Percentiles rank a stretch among this genome's conserved stretches.
Evolutionary conservation across 257 asterid genomes (phyloP).

Genomic region (Lycium barbarum): DNA sequence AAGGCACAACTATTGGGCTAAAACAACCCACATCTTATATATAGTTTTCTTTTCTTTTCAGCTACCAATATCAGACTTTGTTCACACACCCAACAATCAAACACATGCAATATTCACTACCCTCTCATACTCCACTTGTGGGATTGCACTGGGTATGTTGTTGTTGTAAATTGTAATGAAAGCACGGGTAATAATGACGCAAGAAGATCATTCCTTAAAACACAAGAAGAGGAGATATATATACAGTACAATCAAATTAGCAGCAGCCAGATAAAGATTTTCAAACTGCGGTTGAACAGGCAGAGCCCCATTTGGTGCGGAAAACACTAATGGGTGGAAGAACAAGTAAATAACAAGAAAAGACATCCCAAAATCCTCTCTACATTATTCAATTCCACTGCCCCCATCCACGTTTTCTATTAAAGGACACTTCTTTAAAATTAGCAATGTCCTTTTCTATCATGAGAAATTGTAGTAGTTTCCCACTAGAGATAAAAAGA

Average conservation of each 20-base stretch:
- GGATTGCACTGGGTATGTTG: too few species aligned
- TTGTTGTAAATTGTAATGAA: background rate
- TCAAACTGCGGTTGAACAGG: background rate
- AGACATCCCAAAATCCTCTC: constrained; percentile 39
- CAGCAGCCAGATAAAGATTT: background rate
- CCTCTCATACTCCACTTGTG: too few species aligned
- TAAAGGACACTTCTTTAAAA: constrained; percentile 2
- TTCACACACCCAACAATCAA: too few species aligned
- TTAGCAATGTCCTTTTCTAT: background rate
- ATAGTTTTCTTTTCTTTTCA: background rate
- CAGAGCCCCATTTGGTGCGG: constrained; percentile 36
- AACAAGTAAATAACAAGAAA: constrained; percentile 26
- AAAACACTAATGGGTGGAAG: constrained; percentile 33
- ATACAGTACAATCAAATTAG: background rate
- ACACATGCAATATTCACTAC: too few species aligned
- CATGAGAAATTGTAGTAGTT: background rate
- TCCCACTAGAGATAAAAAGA: background rate
- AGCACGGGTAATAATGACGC: background rate
- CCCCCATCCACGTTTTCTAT: background rate
- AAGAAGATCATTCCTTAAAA: background rate
- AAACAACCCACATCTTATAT: too few species aligned
- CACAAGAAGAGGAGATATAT: background rate
- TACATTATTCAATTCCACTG: background rate
- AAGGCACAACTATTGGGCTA: too few species aligned
- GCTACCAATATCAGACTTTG: background rate